phyloP scores from a whole-genome alignment of 176 grass and related monocot genomes.

The Carex scoparia region DNA sequence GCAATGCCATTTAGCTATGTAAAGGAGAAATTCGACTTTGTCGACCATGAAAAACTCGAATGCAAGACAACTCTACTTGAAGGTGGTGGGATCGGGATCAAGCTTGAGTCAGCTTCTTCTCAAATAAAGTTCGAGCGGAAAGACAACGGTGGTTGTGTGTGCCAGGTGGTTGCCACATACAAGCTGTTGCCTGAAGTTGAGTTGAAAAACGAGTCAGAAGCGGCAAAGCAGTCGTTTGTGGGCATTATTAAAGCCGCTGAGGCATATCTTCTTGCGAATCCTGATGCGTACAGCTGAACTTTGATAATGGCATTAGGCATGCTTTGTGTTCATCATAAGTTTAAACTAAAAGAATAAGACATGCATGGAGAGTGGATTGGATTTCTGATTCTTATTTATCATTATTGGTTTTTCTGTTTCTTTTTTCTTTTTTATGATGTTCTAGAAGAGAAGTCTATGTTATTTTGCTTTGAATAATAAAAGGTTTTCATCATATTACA shows the following conservation, averaged over 20 bases:
- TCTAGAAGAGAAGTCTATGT: background rate
- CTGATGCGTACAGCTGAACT: conserved; percentile 45
- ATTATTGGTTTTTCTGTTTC: background rate
- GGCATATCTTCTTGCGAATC: conserved; percentile 55
- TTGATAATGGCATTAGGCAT: background rate
- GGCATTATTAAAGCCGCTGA: conserved; percentile 47
- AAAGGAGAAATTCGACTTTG: conserved; percentile 55
- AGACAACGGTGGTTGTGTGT: conserved; percentile 31
- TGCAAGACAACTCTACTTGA: conserved; percentile 47
- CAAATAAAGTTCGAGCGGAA: conserved; percentile 55
- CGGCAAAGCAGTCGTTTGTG: conserved; percentile 42
- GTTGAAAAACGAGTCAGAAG: conserved; percentile 30
- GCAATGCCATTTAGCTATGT: conserved; percentile 42
- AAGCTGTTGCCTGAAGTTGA: conserved; percentile 44
- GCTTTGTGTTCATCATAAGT: background rate
- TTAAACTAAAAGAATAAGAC: background rate
- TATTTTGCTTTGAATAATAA: background rate
- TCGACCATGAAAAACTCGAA: conserved; percentile 47
- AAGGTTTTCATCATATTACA: background rate
- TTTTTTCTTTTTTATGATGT: background rate
- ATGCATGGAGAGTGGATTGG: background rate
- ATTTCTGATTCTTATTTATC: background rate
- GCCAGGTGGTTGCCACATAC: conserved; percentile 45
- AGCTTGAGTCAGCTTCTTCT: conserved; percentile 34
- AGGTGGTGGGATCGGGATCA: conserved; percentile 50